These are phyloP conservation scores for Beauveria medogensis DNA, from an alignment of 2,329 filamentous ascomycete species.

Conservation along the genomic window DNA sequence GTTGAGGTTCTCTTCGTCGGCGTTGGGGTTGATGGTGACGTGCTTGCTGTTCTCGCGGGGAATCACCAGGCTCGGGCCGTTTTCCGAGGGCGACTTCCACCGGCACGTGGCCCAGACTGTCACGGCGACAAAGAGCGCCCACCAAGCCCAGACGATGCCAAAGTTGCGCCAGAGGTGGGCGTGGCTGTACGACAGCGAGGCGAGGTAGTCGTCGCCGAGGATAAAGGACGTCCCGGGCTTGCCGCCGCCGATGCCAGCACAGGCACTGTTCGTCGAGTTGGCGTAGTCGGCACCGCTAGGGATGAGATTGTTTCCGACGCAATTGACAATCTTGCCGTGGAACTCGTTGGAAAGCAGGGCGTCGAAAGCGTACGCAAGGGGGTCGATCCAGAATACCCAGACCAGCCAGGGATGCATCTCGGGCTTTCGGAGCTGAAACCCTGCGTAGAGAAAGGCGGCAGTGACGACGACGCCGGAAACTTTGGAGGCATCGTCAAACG, in stretches of 20 bases:
- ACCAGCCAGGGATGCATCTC: slow-evolving; percentile 56
- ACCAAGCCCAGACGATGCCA: slow-evolving; percentile 56
- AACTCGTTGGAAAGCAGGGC: slow-evolving; percentile 65
- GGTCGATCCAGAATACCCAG: slow-evolving; percentile 59
- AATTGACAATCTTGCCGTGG: slow-evolving; percentile 44
- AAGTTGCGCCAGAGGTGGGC: slow-evolving; percentile 52
- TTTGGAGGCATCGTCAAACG: slow-evolving; percentile 53
- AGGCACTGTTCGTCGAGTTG: slow-evolving; percentile 37
- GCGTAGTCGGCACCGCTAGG: slow-evolving; percentile 41
- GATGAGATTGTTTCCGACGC: slow-evolving; percentile 41
- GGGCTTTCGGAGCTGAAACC: slow-evolving; percentile 53
- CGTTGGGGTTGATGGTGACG: slow-evolving; percentile 13
- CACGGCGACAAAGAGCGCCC: slow-evolving; percentile 48
- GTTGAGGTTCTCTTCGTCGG: slow-evolving; percentile 42
- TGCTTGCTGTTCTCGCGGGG: slow-evolving; percentile 44
- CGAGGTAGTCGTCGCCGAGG: slow-evolving; percentile 51
- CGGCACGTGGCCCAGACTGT: slow-evolving; percentile 49
- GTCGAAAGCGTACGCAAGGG: slow-evolving; percentile 63
- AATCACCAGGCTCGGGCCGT: slow-evolving; percentile 48
- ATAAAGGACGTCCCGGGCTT: slow-evolving; percentile 38
- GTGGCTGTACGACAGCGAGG: slow-evolving; percentile 44
- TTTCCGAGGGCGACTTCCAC: slow-evolving; percentile 47
- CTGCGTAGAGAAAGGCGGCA: slow-evolving; percentile 52
- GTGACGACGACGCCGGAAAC: slow-evolving; percentile 42
- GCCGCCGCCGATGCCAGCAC: slow-evolving; percentile 51